Conservation (phyloP, 208 protist species). For the Lotmaria passim region DNA sequence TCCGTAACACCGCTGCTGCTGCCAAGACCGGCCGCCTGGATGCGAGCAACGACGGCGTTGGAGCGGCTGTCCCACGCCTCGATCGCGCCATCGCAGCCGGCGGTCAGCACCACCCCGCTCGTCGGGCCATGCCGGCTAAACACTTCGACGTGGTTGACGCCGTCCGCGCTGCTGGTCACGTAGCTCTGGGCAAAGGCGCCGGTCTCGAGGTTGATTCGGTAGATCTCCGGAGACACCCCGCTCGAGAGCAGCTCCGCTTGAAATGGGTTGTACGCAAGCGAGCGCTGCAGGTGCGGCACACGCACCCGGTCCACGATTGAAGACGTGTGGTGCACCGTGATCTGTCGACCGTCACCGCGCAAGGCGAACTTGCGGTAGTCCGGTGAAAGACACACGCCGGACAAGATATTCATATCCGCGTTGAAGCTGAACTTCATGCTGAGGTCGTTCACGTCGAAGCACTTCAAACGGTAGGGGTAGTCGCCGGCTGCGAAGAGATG, state of each 20-base stretch:
- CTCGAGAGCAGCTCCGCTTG: slow-evolving; percentile 77
- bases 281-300: slow-evolving; percentile 85
- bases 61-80: slow-evolving; percentile 85
- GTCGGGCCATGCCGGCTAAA: slow-evolving; percentile 57
- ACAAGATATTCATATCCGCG: slow-evolving; percentile 86
- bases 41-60: slow-evolving; percentile 45
- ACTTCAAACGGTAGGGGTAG: slow-evolving; percentile 90
- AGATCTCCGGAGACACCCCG: slow-evolving; percentile 80
- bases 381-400: slow-evolving; percentile 77
- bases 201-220: slow-evolving; percentile 83
- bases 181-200: slow-evolving; percentile 87
- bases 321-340: slow-evolving; percentile 87
- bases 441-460: slow-evolving; percentile 90
- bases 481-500: slow-evolving; percentile 88
- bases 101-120: slow-evolving; percentile 70
- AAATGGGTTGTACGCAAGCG: slow-evolving; percentile 75
- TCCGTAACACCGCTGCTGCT: slow-evolving; percentile 41
- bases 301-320: slow-evolving; percentile 81
- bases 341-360: slow-evolving; percentile 74
- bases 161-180: slow-evolving; percentile 56
- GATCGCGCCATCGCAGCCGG: slow-evolving; percentile 74
- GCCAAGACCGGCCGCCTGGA: slow-evolving; percentile 49
- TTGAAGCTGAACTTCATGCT: slow-evolving; percentile 94
- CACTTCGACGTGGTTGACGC: slow-evolving; percentile 77
- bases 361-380: slow-evolving; percentile 93